Evolutionary conservation across 352 stramenopile species (phyloP).

Genomic region (Phytopythium ostracodes): DNA sequence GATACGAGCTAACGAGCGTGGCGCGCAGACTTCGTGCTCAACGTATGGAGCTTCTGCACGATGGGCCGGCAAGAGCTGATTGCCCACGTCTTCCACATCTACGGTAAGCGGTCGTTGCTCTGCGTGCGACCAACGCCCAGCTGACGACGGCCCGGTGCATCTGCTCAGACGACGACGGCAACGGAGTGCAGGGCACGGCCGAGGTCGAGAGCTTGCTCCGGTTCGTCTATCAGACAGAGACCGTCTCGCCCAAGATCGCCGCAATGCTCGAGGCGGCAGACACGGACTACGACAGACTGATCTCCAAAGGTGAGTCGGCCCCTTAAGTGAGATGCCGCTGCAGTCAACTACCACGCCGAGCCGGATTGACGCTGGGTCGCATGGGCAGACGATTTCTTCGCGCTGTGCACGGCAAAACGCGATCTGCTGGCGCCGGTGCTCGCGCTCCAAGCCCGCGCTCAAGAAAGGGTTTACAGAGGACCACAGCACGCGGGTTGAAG

Average conservation of each 20-base stretch:
- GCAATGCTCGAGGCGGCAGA: conserved; percentile 30
- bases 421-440: conserved; percentile 40
- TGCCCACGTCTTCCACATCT: conserved; percentile 41
- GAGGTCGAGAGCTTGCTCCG: conserved; percentile 54
- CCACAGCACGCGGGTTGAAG: no score
- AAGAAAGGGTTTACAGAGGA: conserved; percentile 20
- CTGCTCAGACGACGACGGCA: conserved; percentile 38
- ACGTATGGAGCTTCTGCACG: conserved; percentile 60
- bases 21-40: conserved; percentile 43
- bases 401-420: conserved; percentile 32
- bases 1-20: background rate
- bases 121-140: background rate
- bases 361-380: background rate
- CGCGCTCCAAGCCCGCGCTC: conserved; percentile 21
- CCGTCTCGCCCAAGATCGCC: conserved; percentile 29
- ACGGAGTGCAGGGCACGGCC: conserved; percentile 31
- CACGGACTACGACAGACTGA: conserved; percentile 22
- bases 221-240: conserved; percentile 42
- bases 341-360: no score
- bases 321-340: background rate
- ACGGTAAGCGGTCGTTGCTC: conserved; percentile 16
- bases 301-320: conserved; percentile 19
- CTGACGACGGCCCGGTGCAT: background rate
- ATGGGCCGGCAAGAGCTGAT: conserved; percentile 37
- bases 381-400: conserved; percentile 32